Base-by-base conservation (phyloP, 176 grass and related monocot genomes). In the Coix lacrymajobi region DNA sequence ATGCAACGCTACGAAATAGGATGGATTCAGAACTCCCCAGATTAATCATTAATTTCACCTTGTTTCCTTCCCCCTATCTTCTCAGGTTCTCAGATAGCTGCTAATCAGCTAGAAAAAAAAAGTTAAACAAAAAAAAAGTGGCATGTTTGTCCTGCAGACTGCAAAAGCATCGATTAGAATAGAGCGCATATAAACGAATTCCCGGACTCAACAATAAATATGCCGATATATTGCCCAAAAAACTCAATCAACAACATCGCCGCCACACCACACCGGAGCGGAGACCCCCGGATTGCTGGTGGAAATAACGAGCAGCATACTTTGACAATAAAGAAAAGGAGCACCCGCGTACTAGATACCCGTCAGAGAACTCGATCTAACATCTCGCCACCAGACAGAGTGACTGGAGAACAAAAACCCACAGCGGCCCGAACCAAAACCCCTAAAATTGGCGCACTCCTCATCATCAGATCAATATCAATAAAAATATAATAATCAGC, bases 381-480 rank as follows among this genome's bases (percentile, higher is more conserved):
- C 56, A 38, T 6, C 54, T 32, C 29, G 8, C 37, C 28, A 48
- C 19, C 13, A 14, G 33, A 73, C 36, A 57, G 17, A 62, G 12
- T 5, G 26, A 22, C 4, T 6, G 34, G 20, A 30, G 7, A 30
- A 3, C 30, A 41, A 80, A 29, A 80, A 29, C 3, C 19, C 38
- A 1, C 51, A n/a, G 11, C 17, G 9, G 3, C 29, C 30, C 36
- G 2, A 34, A 13, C 29, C n/a, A 2, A 48, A 44, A 6, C 1
- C 19, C 14, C 3, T 29, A 8, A 28, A 71, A 71, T 71, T 8
- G 24, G 39, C 12, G 38, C 68, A 41, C 37, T 45, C 7, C 31
- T 83, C 54, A 1, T 1, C 37, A 61, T 38, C n/a, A 24, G 78
- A 80, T 80, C 45, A 48, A 79, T 11, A 80, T 80, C 45, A 48